Conservation (phyloP, 805 yeast species). For the Hanseniaspora meyeri region DNA sequence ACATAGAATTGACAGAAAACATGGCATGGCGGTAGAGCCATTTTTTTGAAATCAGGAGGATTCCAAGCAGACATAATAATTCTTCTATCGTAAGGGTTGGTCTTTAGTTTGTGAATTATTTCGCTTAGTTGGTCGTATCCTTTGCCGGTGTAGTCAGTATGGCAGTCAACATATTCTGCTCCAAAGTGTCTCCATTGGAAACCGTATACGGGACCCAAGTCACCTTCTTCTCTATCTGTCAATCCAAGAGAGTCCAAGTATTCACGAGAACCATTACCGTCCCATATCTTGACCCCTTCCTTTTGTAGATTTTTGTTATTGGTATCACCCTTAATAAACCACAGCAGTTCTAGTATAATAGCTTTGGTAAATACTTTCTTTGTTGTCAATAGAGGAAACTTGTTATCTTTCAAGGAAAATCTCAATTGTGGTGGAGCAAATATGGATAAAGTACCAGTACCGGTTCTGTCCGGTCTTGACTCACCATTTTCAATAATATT, state of each 20-base stretch:
- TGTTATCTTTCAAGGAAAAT: conserved; percentile 57
- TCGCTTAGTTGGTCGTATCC: conserved; percentile 85
- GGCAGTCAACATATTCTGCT: conserved; percentile 78
- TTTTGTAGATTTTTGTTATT: conserved; percentile 70
- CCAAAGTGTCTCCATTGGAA: conserved; percentile 99
- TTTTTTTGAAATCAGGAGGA: conserved; percentile 81
- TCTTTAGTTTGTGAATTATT: conserved; percentile 65
- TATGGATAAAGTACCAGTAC: conserved; percentile 83
- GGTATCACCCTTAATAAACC: conserved; percentile 88
- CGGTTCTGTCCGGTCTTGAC: conserved; percentile 88
- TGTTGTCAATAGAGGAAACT: conserved; percentile 83
- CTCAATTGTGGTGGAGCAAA: conserved; percentile 95
- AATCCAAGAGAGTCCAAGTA: conserved; percentile 76
- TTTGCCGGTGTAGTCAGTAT: conserved; percentile 71
- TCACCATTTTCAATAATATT: conserved; percentile 77
- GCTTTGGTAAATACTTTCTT: conserved; percentile 84
- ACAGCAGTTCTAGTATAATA: conserved; percentile 74
- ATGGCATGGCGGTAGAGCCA: conserved; percentile 99
- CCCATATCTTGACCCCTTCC: conserved; percentile 95
- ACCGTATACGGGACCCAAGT: conserved; percentile 95
- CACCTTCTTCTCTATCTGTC: conserved; percentile 73
- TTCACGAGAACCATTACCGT: conserved; percentile 92
- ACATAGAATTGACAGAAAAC: conserved; percentile 93
- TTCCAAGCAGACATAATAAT: conserved; percentile 97
- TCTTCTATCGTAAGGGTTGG: conserved; percentile 87